These are phyloP conservation scores for Tremellales sp. DNA, from an alignment of 1,284 basidiomycete genomes.

Conservation along the genomic window DNA sequence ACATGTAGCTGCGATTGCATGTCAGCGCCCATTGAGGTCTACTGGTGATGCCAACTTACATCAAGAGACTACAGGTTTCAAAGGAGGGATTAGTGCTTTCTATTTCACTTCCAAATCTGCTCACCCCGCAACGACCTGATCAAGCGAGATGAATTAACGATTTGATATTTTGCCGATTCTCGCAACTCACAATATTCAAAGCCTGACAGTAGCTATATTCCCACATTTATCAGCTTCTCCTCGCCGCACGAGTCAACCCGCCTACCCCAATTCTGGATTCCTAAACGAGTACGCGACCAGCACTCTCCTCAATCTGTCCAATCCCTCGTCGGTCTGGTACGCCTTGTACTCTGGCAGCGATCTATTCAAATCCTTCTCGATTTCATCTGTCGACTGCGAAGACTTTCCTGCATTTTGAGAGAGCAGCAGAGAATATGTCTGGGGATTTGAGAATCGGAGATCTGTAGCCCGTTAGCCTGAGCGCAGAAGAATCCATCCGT, in stretches of 20 bases:
- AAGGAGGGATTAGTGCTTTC: background rate
- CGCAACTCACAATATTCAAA: conserved; percentile 73
- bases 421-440: conserved; percentile 75
- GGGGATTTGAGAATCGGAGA: conserved; percentile 82
- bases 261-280: conserved; percentile 90
- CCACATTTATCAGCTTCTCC: conserved; percentile 4
- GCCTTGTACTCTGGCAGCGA: conserved; percentile 92
- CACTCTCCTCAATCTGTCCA: conserved; percentile 78
- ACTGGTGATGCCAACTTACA: conserved; percentile 17
- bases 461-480: conserved; percentile 33
- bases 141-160: conserved; percentile 1
- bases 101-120: background rate
- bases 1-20: conserved; percentile 80
- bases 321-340: conserved; percentile 84
- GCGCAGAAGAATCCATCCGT: background rate
- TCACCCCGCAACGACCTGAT: conserved; percentile 30
- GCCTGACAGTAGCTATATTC: conserved; percentile 57
- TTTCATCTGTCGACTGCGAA: conserved; percentile 93
- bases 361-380: conserved; percentile 96
- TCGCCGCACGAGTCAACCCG: conserved; percentile 35
- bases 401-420: conserved; percentile 74
- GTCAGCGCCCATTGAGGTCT: conserved; percentile 15
- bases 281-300: conserved; percentile 95
- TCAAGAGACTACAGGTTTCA: conserved; percentile 24
- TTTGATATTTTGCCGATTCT: no score